These are phyloP conservation scores for Trichoderma guizhouense DNA, from an alignment of 2,329 filamentous ascomycete species.

Conservation along the genomic window DNA sequence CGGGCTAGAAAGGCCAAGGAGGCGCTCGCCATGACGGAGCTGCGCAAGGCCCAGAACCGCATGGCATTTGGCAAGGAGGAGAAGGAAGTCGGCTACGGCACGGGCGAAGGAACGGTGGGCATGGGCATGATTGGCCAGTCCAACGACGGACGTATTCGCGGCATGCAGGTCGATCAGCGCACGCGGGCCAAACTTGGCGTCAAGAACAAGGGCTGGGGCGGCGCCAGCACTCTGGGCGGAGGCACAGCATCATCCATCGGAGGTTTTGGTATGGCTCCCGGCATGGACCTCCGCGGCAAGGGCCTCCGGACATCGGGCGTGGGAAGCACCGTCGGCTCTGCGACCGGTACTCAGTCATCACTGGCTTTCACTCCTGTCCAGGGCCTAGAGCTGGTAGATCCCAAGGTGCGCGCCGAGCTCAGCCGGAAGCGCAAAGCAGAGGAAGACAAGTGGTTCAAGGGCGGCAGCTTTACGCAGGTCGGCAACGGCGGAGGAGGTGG, in stretches of 20 bases:
- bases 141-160: conserved; percentile 85
- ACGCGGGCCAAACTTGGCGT: conserved; percentile 90
- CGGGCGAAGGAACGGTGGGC: conserved; percentile 78
- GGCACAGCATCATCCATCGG: conserved; percentile 78
- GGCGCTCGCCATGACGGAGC: conserved; percentile 92
- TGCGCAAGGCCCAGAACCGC: conserved; percentile 93
- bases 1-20: conserved; percentile 93
- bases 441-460: conserved; percentile 94
- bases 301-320: conserved; percentile 81
- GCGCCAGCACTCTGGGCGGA: conserved; percentile 60
- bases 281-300: conserved; percentile 70
- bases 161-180: conserved; percentile 84
- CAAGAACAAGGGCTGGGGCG: conserved; percentile 95
- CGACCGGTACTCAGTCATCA: conserved; percentile 74
- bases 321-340: conserved; percentile 60
- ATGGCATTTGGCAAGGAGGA: conserved; percentile 97
- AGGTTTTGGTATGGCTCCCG: conserved; percentile 66
- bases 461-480: conserved; percentile 93
- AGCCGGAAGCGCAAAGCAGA: conserved; percentile 89
- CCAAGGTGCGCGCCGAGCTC: conserved; percentile 83
- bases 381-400: conserved; percentile 91
- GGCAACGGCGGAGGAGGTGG: conserved; percentile 53
- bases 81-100: conserved; percentile 85
- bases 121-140: conserved; percentile 92
- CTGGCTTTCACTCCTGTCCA: conserved; percentile 94